Evolutionary conservation across 139 green algal species (phyloP).

Genomic region (Coelastrella sp.): DNA sequence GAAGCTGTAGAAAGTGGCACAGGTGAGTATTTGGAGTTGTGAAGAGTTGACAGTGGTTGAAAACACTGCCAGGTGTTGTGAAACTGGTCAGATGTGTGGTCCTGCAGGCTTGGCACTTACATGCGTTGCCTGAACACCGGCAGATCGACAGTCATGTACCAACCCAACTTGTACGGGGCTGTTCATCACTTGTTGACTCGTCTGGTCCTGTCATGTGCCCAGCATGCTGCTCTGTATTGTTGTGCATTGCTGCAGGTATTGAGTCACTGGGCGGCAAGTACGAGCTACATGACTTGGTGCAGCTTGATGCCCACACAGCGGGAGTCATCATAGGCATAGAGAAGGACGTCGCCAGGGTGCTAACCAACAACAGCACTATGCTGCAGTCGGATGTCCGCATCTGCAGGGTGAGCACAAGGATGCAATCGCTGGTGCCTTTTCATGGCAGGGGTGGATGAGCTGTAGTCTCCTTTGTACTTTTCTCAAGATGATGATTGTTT

Average conservation of each 20-base stretch:
- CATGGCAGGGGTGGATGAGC: neutral
- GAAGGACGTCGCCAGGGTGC: conserved; percentile 51
- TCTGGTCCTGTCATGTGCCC: neutral
- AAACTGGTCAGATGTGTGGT: neutral
- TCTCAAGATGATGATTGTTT: neutral
- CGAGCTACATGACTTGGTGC: conserved; percentile 95
- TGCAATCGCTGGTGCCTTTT: neutral
- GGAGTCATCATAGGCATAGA: conserved; percentile 86
- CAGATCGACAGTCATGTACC: neutral
- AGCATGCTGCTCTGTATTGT: neutral
- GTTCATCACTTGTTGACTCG: neutral
- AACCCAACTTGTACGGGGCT: neutral
- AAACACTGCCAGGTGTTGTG: neutral
- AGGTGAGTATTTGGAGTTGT: neutral
- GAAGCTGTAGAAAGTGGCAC: conserved; percentile 54
- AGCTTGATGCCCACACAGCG: conserved; percentile 73
- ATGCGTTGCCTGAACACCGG: neutral
- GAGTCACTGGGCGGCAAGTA: conserved; percentile 86
- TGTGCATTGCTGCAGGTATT: conserved; percentile 49
- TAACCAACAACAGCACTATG: conserved; percentile 69
- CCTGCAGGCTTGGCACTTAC: too few relatives aligned
- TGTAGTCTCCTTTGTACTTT: neutral
- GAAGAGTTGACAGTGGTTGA: neutral
- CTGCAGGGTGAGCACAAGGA: conserved; percentile 35
- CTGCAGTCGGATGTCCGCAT: conserved; percentile 82